Conservation (phyloP, 2,329 filamentous ascomycete genomes). For the Diaporthe helianthi region DNA sequence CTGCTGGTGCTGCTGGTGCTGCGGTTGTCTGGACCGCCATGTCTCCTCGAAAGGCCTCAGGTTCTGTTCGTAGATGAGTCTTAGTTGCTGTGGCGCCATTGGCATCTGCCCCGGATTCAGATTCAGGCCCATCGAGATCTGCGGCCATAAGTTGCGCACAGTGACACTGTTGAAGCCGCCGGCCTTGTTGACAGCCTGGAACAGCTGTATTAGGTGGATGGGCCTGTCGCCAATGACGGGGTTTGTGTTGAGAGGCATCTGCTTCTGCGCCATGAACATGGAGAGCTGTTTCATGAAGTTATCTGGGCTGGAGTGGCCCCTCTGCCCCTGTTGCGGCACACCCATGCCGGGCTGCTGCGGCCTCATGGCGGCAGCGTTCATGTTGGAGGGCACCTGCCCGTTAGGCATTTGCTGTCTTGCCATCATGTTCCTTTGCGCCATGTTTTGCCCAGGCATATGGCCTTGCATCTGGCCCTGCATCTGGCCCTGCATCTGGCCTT, state of each 20-base stretch:
- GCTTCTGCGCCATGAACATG: constrained; percentile 77
- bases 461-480: constrained; percentile 48
- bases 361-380: constrained; percentile 54
- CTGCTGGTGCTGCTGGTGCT: constrained; percentile 54
- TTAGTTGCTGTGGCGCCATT: constrained; percentile 72
- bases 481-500: constrained; percentile 51
- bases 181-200: constrained; percentile 76
- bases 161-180: constrained; percentile 80
- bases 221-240: constrained; percentile 77
- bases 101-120: constrained; percentile 70
- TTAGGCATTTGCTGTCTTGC: constrained; percentile 62
- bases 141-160: constrained; percentile 74
- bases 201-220: constrained; percentile 79
- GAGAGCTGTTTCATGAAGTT: constrained; percentile 78
- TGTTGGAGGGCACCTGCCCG: constrained; percentile 59
- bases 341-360: constrained; percentile 48
- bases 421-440: constrained; percentile 55
- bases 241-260: constrained; percentile 75
- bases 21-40: constrained; percentile 59
- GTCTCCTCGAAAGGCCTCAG: constrained; percentile 79
- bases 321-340: constrained; percentile 34
- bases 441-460: constrained; percentile 42
- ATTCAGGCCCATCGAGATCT: constrained; percentile 70
- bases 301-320: constrained; percentile 61
- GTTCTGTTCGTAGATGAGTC: constrained; percentile 77